Percentiles rank a stretch among this genome's conserved stretches.
These are phyloP conservation scores for Isatis tinctoria DNA, from an alignment of 345 rosid species.

Conservation along the genomic window DNA sequence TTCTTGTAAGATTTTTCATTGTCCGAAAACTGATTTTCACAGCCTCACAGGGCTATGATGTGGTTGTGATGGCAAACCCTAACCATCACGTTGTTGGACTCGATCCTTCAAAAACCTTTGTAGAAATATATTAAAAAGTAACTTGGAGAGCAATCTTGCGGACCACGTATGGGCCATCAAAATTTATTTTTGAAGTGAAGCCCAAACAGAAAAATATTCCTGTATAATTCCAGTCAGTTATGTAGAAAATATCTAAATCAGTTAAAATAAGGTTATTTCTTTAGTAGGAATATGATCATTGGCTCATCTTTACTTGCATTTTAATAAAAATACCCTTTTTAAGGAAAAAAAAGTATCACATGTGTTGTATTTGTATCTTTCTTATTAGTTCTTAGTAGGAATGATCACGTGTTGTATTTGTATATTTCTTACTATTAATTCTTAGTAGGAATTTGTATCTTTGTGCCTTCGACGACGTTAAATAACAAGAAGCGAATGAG, in stretches of 20 bases:
- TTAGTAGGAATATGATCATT: not conserved
- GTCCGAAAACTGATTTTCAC: not conserved
- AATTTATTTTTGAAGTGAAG: not conserved
- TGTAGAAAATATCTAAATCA: not conserved
- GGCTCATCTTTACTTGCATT: too few relatives aligned
- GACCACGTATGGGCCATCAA: not conserved
- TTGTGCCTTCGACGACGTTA: not conserved
- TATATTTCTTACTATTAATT: not conserved
- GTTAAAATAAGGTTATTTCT: not conserved
- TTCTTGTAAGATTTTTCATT: not conserved
- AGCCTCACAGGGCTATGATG: constrained; percentile 31
- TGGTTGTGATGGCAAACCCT: constrained; percentile 21
- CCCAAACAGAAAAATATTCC: not conserved
- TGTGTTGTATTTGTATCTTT: not conserved
- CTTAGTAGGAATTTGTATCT: not conserved
- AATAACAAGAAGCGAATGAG: not conserved
- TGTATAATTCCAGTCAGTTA: not conserved
- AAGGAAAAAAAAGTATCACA: not conserved
- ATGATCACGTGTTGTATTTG: not conserved
- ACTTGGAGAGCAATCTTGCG: not conserved
- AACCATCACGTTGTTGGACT: constrained; percentile 29
- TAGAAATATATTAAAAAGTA: constrained; percentile 1
- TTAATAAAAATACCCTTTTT: too few relatives aligned
- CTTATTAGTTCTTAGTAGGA: too few relatives aligned
- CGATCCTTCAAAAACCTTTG: constrained; percentile 10